phyloP scores from a whole-genome alignment of 805 yeast species.

The Nakazawaea ernobii region DNA sequence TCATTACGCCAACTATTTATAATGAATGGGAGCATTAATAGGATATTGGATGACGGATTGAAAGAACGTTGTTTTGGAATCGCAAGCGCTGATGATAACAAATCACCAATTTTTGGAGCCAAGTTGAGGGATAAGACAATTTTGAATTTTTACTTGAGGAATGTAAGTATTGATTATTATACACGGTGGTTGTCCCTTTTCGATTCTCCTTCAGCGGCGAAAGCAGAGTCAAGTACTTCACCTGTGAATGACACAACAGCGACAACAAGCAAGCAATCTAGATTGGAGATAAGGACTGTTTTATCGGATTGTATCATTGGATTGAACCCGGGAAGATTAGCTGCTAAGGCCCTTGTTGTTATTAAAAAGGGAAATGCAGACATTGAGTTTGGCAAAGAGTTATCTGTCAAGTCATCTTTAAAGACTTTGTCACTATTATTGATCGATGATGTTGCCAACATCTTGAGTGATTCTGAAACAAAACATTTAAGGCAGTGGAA shows the following conservation, averaged over 20 bases:
- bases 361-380: conserved; percentile 52
- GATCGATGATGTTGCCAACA: conserved; percentile 53
- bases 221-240: not conserved
- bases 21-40: conserved; percentile 10
- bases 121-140: conserved; percentile 28
- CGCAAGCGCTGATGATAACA: conserved; percentile 28
- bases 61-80: conserved; percentile 26
- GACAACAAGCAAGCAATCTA: conserved; percentile 1
- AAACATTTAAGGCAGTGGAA: conserved; percentile 18
- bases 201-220: conserved; percentile 17
- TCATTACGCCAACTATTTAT: conserved; percentile 12
- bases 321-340: conserved; percentile 55
- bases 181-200: conserved; percentile 51
- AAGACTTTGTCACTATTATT: conserved; percentile 46
- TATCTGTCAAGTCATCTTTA: conserved; percentile 37
- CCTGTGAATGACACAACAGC: not conserved
- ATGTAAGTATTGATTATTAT: conserved; percentile 48
- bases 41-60: conserved; percentile 4
- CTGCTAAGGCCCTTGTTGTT: conserved; percentile 46
- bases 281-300: conserved; percentile 26
- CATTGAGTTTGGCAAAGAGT: conserved; percentile 29
- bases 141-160: conserved; percentile 39
- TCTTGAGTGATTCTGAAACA: conserved; percentile 24
- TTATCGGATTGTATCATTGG: conserved; percentile 55
- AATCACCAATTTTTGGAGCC: conserved; percentile 35